phyloP scores from a whole-genome alignment of 768 basidiomycete species.

The Leccinellum albellum region DNA sequence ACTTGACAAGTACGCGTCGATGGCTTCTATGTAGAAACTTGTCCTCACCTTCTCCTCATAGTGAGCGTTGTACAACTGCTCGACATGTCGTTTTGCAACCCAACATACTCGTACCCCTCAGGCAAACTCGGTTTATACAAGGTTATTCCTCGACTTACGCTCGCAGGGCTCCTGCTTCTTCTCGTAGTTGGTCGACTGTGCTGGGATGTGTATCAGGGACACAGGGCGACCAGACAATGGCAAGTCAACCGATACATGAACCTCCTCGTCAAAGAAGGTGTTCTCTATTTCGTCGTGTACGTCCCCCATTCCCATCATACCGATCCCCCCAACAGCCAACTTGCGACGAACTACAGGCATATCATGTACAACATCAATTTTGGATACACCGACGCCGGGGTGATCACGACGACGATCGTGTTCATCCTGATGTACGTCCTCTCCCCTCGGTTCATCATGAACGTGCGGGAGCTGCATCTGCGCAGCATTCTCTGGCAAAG shows the following conservation, averaged over 20 bases:
- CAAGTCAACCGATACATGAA: slow-evolving; percentile 11
- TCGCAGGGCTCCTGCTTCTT: slow-evolving; percentile 10
- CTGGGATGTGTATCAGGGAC: slow-evolving; percentile 7
- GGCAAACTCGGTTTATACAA: slow-evolving; percentile 8
- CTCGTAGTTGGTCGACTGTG: slow-evolving; percentile 3
- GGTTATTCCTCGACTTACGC: slow-evolving; percentile 7
- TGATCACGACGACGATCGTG: not conserved
- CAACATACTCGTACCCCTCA: not conserved
- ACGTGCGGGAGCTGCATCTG: slow-evolving; percentile 9
- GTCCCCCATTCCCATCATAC: not conserved
- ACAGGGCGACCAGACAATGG: slow-evolving; percentile 10
- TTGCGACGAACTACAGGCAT: slow-evolving; percentile 4
- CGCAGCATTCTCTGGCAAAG: not conserved
- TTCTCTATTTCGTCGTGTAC: slow-evolving; percentile 18
- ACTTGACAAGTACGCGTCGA: slow-evolving; percentile 8
- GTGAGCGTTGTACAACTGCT: slow-evolving; percentile 10
- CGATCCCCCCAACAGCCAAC: not conserved
- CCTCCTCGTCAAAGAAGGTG: slow-evolving; percentile 12
- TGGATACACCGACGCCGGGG: not conserved
- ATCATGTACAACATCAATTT: slow-evolving; percentile 12
- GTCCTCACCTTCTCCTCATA: slow-evolving; percentile 1
- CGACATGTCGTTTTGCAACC: slow-evolving; percentile 14
- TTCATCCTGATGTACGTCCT: slow-evolving; percentile 5
- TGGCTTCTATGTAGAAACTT: not conserved
- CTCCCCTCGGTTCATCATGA: slow-evolving; percentile 19